Base-by-base conservation (phyloP, 2,329 filamentous ascomycete genomes). In the Penicillium sp. region DNA sequence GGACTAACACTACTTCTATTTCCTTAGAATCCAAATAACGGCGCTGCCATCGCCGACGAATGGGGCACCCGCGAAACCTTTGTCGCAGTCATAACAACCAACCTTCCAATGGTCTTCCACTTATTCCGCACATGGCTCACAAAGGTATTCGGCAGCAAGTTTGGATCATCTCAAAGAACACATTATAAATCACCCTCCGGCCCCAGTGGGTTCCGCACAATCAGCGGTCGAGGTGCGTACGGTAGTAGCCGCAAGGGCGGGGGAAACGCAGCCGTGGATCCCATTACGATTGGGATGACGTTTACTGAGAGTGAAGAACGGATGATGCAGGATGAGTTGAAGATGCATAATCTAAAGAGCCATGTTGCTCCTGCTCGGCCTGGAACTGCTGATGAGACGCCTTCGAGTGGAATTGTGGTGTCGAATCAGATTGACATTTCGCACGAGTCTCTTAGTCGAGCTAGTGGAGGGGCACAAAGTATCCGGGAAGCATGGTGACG, bases 251-350 rank as follows among this genome's bases (percentile, higher is more conserved):
- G 66, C 1, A 71, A 69, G 9, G 61, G 68, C n/a, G 65, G 69
- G 5, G 69, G 67, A 3, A 69, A 69, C 7, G 62, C 63, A 1
- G 73, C 63, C 10, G 64, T 61, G 0, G 71, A 77, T 44, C 71
- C 71, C 3, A 71, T 73, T 28, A 75, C 73, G 1, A 62, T 51
- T 24, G 62, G 54, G 5, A 68, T 77, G 48, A 74, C 75, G 2
- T 74, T 77, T 56, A 78, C 63, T 14, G 74, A 75, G 61, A 77
- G 75, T 58, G 74, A 78, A 50, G 76, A 79, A 59, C 70, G 69
- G 11, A 79, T 80, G 14, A 69, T 81, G n/a, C 71, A 72, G 21
- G 68, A 75, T 33, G 67, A 52, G 21, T 47, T 77, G 3, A 77
- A 76, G 54, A 71, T 79, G 65, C 67, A 78, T 29, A 64, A 69